Conservation (phyloP, 164 flowering plant genomes). For the Umbilicus rupestris region DNA sequence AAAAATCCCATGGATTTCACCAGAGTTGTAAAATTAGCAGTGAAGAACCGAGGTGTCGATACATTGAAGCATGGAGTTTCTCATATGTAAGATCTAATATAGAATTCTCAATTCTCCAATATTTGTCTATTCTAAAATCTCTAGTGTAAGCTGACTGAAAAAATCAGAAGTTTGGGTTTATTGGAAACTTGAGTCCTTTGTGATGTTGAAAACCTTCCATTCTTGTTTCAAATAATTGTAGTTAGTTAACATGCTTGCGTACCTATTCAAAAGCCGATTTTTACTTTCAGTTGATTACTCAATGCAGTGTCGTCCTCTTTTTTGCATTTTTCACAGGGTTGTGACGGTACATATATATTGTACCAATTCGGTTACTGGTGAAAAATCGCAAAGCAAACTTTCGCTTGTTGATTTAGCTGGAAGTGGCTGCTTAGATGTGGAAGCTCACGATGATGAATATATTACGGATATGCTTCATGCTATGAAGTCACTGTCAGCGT, state of each 20-base stretch:
- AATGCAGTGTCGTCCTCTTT: background rate
- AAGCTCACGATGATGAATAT: conserved; percentile 75
- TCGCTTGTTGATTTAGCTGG: conserved; percentile 97
- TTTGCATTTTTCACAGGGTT: conserved; percentile 40
- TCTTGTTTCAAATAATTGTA: too few species aligned
- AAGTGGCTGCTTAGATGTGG: conserved; percentile 55
- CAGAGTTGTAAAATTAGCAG: conserved; percentile 53
- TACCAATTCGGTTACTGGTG: conserved; percentile 65
- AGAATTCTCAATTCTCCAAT: background rate
- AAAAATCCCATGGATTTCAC: conserved; percentile 81
- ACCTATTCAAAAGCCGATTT: too few species aligned
- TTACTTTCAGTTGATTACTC: background rate
- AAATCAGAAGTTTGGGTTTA: too few species aligned
- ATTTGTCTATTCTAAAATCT: background rate
- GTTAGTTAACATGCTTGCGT: too few species aligned
- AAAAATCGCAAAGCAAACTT: conserved; percentile 74
- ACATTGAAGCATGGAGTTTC: conserved; percentile 50
- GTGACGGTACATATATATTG: conserved; percentile 66
- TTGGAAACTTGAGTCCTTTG: too few species aligned
- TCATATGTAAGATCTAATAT: conserved; percentile 61
- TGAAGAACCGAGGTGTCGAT: conserved; percentile 58
- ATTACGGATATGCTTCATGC: conserved; percentile 83
- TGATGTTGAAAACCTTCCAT: too few species aligned
- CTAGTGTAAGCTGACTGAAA: too few species aligned
- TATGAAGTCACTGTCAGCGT: conserved; percentile 94